These are phyloP conservation scores for Aureobasidium pullulans DNA, from an alignment of 2,329 filamentous ascomycete species.

Conservation along the genomic window DNA sequence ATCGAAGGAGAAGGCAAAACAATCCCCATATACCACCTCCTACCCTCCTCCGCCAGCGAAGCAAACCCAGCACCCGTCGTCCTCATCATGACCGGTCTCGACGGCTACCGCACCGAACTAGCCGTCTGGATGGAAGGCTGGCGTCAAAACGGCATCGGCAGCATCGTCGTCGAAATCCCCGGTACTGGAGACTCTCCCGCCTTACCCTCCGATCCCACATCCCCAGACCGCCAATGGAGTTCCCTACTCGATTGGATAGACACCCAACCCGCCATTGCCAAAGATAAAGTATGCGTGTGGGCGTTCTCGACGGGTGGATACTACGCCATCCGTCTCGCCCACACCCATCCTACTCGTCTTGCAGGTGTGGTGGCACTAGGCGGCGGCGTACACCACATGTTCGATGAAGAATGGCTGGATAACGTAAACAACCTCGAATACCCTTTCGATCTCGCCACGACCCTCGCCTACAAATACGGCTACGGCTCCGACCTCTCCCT, in stretches of 20 bases:
- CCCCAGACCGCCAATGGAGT: constrained; percentile 47
- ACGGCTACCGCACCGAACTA: constrained; percentile 52
- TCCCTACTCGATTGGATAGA: constrained; percentile 50
- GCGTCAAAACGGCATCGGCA: constrained; percentile 42
- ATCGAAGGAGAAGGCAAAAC: constrained; percentile 43
- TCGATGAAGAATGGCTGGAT: constrained; percentile 47
- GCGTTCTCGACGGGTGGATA: constrained; percentile 53
- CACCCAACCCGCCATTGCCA: constrained; percentile 41
- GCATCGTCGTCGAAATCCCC: constrained; percentile 49
- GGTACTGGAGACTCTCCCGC: constrained; percentile 53
- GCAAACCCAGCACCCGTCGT: constrained; percentile 43
- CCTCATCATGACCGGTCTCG: constrained; percentile 51
- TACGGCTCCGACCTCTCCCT: constrained; percentile 33
- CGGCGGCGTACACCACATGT: constrained; percentile 54
- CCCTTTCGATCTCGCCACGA: constrained; percentile 49
- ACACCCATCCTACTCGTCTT: constrained; percentile 48
- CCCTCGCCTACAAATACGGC: constrained; percentile 44
- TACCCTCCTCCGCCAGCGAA: constrained; percentile 42
- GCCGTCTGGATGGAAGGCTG: constrained; percentile 46
- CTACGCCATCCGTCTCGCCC: constrained; percentile 50
- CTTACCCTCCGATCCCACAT: constrained; percentile 35
- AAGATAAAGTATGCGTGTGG: constrained; percentile 45
- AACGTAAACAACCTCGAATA: constrained; percentile 51
- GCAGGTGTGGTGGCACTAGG: constrained; percentile 47
- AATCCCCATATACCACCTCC: constrained; percentile 60